Base-by-base conservation (phyloP, 371 early-diverging fungal genomes). In the Chytridium lagenaria region DNA sequence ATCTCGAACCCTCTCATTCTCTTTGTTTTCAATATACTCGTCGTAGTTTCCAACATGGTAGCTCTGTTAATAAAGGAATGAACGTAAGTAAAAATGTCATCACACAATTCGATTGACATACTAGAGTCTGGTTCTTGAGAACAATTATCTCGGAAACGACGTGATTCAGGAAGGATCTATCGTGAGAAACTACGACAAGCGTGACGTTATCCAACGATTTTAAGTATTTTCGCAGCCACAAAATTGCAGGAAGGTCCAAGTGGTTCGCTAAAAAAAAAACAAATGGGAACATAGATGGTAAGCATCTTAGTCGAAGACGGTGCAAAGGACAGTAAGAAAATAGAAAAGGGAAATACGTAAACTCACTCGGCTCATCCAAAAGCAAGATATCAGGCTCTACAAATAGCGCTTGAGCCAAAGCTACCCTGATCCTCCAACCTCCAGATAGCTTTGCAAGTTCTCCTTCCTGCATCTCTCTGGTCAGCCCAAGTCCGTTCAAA, bases 371-470 rank as follows among this genome's bases (percentile, higher is more conserved):
- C 83, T 97, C 97, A 76, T 97, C 97, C 44, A 95, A 73, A n/a
- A 95, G 84, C 36, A 96, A 83, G 30, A 96, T 73, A 78, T 94
- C 90, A 0, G 94, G 93, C 50, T 87, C 82, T 55, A 90, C 74
- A 75, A 92, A 92, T 38, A 96, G 77, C 16, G 94, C 93, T 67
- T 89, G 88, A 1, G 95, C 95, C 12, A 97, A 82, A 3, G 94
- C 90, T 28, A 92, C 89, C 38, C 93, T 85, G 87, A 94, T 94
- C 59, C 89, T 85, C 97, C 96, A 96, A 23, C 97, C 97, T 67
- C 97, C 96, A 28, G 92, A 91, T 64, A 94, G 88, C 31, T 81
- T 78, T 30, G 71, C 52, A 26, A 80, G 26, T 7, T 83, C 80
- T 12, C 78, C 72, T 3, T 68, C 69, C 26, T 73, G 72, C 83